These are phyloP conservation scores for Monilinia fructicola DNA, from an alignment of 2,329 filamentous ascomycete species.

Conservation along the genomic window DNA sequence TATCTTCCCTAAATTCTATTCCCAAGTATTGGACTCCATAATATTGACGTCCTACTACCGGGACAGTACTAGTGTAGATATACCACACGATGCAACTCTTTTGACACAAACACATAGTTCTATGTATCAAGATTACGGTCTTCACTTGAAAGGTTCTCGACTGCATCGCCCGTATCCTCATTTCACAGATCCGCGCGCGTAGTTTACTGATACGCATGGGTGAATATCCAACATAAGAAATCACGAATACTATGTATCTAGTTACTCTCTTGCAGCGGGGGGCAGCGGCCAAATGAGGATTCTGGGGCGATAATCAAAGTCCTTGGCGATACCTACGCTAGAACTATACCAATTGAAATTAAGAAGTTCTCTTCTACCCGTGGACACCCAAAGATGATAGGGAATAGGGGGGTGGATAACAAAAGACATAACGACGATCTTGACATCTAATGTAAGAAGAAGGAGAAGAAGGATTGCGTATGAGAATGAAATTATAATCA, in stretches of 20 bases:
- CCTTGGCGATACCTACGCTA: no score
- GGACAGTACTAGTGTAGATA: neutral
- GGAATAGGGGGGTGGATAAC: no score
- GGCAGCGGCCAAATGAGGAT: neutral
- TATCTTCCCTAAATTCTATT: no score
- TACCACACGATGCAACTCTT: neutral
- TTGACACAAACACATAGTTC: neutral
- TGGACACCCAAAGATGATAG: neutral
- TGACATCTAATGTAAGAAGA: neutral
- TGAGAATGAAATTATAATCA: neutral
- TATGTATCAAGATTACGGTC: neutral
- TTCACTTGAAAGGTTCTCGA: conserved; percentile 7
- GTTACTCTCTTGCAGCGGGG: conserved; percentile 5
- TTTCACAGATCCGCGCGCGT: neutral
- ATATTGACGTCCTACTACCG: neutral
- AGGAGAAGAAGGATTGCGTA: neutral
- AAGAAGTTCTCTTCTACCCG: neutral
- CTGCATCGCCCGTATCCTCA: neutral
- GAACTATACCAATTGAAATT: neutral
- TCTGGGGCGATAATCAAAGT: conserved; percentile 5
- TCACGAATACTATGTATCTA: neutral
- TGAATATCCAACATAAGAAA: neutral
- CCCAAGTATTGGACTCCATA: neutral
- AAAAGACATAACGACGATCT: no score
- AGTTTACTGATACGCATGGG: neutral